Evolutionary conservation across 129 eudicot genomes (phyloP).

Genomic region (Ambrosia artemisiifolia): DNA sequence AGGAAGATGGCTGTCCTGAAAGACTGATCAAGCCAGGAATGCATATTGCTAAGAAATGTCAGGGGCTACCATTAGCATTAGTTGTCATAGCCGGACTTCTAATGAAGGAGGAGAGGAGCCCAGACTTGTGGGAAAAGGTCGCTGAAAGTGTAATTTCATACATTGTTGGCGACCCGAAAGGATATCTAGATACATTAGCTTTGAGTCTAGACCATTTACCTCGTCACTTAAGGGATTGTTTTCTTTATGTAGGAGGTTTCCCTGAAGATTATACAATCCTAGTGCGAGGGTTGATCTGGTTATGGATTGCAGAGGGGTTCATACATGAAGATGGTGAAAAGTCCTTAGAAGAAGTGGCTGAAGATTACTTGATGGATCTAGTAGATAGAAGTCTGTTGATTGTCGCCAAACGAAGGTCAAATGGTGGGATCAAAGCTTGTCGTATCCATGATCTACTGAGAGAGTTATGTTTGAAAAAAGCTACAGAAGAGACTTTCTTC

Average conservation of each 20-base stretch:
- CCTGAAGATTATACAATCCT: conserved; percentile 16
- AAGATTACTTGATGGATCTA: conserved; percentile 31
- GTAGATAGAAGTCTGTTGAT: conserved; percentile 21
- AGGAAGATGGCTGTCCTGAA: conserved; percentile 11
- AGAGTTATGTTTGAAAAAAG: conserved; percentile 25
- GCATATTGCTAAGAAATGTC: conserved; percentile 30
- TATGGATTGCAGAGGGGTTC: conserved; percentile 37
- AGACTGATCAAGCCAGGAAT: conserved; percentile 26
- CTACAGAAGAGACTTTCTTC: conserved; percentile 28
- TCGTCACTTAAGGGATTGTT: conserved; percentile 20
- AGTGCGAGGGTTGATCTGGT: conserved; percentile 23
- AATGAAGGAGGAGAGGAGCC: conserved; percentile 4
- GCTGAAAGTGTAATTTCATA: conserved; percentile 26
- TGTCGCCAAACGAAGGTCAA: conserved; percentile 22
- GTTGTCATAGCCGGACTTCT: conserved; percentile 32
- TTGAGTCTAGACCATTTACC: conserved; percentile 28
- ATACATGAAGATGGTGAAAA: conserved; percentile 20
- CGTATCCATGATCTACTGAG: conserved; percentile 28
- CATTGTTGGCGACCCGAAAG: conserved; percentile 10
- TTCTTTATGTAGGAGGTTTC: conserved; percentile 30
- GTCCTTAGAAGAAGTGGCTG: conserved; percentile 24
- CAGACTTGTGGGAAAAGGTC: conserved; percentile 7
- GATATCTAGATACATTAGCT: conserved; percentile 22
- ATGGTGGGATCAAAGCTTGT: conserved; percentile 26
- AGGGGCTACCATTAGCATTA: conserved; percentile 39